A percentile compares a stretch with the other conserved stretches of the same genome.
Evolutionary conservation across 495 filamentous ascomycete species (phyloP).

Genomic region (Glarea lozoyensis): DNA sequence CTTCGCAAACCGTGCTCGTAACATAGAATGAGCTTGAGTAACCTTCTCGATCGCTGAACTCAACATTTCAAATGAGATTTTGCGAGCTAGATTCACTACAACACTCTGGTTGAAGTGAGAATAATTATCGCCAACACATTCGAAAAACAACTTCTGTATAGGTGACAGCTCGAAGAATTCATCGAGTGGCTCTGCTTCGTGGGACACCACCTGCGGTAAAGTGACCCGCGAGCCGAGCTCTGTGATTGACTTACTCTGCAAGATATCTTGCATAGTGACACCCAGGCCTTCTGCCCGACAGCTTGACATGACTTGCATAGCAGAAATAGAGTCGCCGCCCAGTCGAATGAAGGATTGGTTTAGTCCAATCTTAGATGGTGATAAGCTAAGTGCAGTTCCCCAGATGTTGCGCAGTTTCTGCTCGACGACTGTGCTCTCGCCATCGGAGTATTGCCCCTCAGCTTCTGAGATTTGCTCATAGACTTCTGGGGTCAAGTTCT

Average conservation of each 20-base stretch:
- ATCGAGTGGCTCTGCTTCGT: constrained; percentile 42
- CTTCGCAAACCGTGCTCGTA: constrained; percentile 1
- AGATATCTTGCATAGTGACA: constrained; percentile 8
- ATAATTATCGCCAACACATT: constrained; percentile 19
- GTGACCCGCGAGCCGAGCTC: neutral
- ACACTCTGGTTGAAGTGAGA: constrained; percentile 7
- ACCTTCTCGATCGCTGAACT: constrained; percentile 22
- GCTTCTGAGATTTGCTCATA: constrained; percentile 1
- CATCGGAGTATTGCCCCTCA: neutral
- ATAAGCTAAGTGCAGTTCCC: constrained; percentile 44
- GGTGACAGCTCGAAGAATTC: constrained; percentile 53
- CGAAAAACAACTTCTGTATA: constrained; percentile 47
- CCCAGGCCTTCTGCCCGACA: constrained; percentile 8
- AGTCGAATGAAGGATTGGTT: constrained; percentile 22
- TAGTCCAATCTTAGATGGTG: constrained; percentile 13
- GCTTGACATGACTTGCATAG: constrained; percentile 22
- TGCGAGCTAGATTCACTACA: constrained; percentile 13
- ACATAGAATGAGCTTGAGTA: constrained; percentile 30
- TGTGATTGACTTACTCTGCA: constrained; percentile 1
- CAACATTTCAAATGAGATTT: neutral
- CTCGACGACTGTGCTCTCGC: neutral
- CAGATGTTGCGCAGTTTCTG: constrained; percentile 30
- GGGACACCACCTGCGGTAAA: constrained; percentile 8
- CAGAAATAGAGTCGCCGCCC: constrained; percentile 29
- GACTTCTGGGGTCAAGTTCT: constrained; percentile 1